Base-by-base conservation (phyloP, 106 monocot species). In the Acorus calamus region DNA sequence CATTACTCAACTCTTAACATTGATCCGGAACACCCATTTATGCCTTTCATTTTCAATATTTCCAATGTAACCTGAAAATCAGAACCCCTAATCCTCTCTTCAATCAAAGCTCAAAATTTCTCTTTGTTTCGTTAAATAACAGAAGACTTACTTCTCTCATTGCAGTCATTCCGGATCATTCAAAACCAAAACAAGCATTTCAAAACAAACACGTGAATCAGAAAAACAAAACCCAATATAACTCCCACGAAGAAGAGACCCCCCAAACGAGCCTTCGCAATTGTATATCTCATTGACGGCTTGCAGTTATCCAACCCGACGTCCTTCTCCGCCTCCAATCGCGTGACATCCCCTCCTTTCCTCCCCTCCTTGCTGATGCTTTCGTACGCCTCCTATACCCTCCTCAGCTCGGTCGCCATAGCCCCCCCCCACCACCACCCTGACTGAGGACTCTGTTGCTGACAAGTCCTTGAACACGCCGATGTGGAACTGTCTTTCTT, bases 211-310 rank as follows among this genome's bases (percentile, higher is more conserved):
- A n/a, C n/a, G 4, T 9, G 9, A 6, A 48, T 46, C 11, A 44
- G 57, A 45, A 41, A 43, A 56, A 10, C 11, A 43, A 54, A 68
- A 11, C 14, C 42, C 6, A 14, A 8, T 43, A 48, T 74, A 92
- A 91, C 92, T 98, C 98, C 62, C 98, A 74, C 11, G 98, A 88
- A 5, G 98, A 98, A 46, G 98, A 83, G 2, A 92, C 81, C 11
- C 98, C 92, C 2, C 88, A 82, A 57, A 98, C 79, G 47, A 98
- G 87, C 58, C 98, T 69, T 7, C 88, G 73, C 8, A 98, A 64
- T n/a, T 1, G 92, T 85, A 67, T 92, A 92, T 71, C 88, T 81
- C 69, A 98, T 55, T 8, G 85, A 77, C 1, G 83, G 77, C 2
- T 87, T 80, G 48, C 82, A 92, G 44, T 77, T 77, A 12, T 86